These are phyloP conservation scores for Neurospora sp. DNA, from an alignment of 495 filamentous ascomycete species.

Conservation along the genomic window DNA sequence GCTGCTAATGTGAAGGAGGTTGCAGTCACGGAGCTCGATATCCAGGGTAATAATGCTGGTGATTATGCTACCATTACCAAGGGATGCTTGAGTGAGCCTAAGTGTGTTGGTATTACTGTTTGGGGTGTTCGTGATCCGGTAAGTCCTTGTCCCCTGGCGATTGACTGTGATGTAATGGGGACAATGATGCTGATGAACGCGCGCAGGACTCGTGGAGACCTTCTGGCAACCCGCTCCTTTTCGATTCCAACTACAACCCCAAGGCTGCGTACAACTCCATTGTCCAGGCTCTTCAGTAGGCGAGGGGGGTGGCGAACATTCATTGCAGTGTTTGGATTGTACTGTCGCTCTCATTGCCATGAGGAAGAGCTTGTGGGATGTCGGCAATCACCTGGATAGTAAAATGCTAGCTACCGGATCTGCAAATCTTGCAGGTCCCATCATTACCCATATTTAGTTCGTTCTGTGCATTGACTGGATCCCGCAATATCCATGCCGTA, in stretches of 20 bases:
- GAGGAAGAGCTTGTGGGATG: no score
- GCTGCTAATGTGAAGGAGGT: conserved; percentile 43
- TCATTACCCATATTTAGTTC: no score
- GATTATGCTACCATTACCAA: conserved; percentile 58
- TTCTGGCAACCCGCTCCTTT: conserved; percentile 48
- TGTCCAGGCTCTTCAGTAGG: conserved; percentile 35
- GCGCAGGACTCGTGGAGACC: conserved; percentile 55
- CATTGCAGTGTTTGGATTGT: no score
- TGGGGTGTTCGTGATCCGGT: conserved; percentile 65
- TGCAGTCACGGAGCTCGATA: conserved; percentile 58
- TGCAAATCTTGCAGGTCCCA: no score
- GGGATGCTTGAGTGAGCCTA: conserved; percentile 51
- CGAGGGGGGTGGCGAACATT: not conserved
- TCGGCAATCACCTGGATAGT: no score
- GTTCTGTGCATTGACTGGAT: no score
- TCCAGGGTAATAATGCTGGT: conserved; percentile 43
- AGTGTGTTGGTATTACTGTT: conserved; percentile 66
- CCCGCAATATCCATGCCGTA: no score
- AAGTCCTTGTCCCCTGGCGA: conserved; percentile 12
- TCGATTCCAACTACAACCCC: conserved; percentile 50
- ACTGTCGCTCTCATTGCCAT: not conserved
- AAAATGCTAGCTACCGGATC: no score
- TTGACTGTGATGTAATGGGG: not conserved
- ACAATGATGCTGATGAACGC: not conserved
- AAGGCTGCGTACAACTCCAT: conserved; percentile 59